Evolutionary conservation across 2,329 filamentous ascomycete genomes (phyloP).

Genomic region (Colletotrichum plurivorum): DNA sequence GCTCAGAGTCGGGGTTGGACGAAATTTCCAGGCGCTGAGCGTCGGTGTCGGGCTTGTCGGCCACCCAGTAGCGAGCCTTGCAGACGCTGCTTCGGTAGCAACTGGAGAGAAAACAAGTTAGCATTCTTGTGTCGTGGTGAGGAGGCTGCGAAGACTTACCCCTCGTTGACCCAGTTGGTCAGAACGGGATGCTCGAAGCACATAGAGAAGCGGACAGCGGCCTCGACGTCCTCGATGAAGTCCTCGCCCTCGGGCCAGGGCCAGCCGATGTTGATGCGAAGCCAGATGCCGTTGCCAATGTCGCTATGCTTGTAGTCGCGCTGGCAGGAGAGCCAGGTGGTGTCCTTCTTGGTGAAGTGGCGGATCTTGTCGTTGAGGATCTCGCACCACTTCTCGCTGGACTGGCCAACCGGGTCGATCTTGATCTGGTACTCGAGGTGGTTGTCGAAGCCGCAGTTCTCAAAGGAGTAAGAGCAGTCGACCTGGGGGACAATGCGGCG

Average conservation of each 20-base stretch:
- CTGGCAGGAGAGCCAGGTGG: constrained; percentile 9
- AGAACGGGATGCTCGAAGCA: constrained; percentile 12
- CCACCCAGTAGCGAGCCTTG: constrained; percentile 2
- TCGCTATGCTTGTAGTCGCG: constrained; percentile 9
- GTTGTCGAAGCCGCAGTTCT: constrained; percentile 30
- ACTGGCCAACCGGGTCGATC: constrained; percentile 22
- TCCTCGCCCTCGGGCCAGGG: constrained; percentile 4
- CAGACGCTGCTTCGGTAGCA: constrained; percentile 31
- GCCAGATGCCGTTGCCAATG: constrained; percentile 20
- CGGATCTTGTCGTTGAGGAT: constrained; percentile 13
- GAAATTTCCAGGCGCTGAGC: background rate
- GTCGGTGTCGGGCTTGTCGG: background rate
- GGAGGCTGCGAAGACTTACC: background rate
- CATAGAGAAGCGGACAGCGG: constrained; percentile 15
- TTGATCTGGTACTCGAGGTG: constrained; percentile 30
- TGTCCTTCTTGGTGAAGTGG: background rate
- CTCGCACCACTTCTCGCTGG: constrained; percentile 26
- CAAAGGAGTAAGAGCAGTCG: constrained; percentile 30
- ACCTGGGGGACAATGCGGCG: constrained; percentile 24
- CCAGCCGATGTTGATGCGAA: constrained; percentile 5
- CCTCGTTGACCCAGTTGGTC: constrained; percentile 24
- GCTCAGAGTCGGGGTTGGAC: background rate
- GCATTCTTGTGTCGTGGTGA: background rate
- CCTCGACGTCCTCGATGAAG: constrained; percentile 17
- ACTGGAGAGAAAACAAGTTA: background rate